Conservation (phyloP, 306 rosid species). For the Morella rubra region DNA sequence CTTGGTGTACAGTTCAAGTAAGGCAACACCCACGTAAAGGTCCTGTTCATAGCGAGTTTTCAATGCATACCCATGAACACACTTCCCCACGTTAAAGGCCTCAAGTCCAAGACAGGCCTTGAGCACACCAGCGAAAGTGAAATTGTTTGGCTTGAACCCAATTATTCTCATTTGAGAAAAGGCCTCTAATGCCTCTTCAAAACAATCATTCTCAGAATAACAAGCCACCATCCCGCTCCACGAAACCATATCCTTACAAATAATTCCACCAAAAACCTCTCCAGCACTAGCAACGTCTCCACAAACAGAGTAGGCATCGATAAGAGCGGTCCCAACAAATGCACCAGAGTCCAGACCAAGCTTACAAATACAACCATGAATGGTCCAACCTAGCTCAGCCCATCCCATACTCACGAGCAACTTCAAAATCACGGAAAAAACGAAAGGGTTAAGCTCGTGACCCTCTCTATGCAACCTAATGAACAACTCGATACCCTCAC, state of each 20-base stretch:
- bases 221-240: slow-evolving; percentile 56
- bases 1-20: slow-evolving; percentile 48
- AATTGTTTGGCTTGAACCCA: slow-evolving; percentile 53
- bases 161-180: slow-evolving; percentile 37
- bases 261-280: slow-evolving; percentile 39
- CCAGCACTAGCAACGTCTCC: slow-evolving; percentile 35
- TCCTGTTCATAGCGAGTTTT: slow-evolving; percentile 42
- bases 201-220: slow-evolving; percentile 44
- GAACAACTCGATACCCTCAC: slow-evolving; percentile 38
- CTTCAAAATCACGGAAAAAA: slow-evolving; percentile 40
- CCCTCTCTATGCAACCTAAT: slow-evolving; percentile 46
- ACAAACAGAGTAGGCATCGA: slow-evolving; percentile 50
- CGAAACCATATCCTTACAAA: slow-evolving; percentile 50
- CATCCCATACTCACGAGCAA: slow-evolving; percentile 44
- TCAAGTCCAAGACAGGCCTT: slow-evolving; percentile 47
- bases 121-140: slow-evolving; percentile 44
- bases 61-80: slow-evolving; percentile 38
- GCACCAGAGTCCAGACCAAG: slow-evolving; percentile 38
- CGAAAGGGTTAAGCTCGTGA: slow-evolving; percentile 48
- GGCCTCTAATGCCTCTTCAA: slow-evolving; percentile 38
- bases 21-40: slow-evolving; percentile 45
- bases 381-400: slow-evolving; percentile 34
- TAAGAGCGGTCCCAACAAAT: slow-evolving; percentile 52
- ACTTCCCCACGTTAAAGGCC: slow-evolving; percentile 35
- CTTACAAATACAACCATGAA: slow-evolving; percentile 47